Evolutionary conservation across 140 eudicot species (phyloP).

Genomic region (Erigeron philadelphicus): DNA sequence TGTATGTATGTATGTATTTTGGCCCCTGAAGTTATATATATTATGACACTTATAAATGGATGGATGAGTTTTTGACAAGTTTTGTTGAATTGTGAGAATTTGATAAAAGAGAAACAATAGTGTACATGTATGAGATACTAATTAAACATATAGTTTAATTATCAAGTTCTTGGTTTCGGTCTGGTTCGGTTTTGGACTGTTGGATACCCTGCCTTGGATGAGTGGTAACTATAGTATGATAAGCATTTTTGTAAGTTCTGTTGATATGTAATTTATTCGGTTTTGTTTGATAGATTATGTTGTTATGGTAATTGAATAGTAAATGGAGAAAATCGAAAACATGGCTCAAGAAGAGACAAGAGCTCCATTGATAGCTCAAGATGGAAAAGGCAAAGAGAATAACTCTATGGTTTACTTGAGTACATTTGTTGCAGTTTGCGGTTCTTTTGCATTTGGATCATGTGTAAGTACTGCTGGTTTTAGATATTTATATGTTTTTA

Average conservation of each 20-base stretch:
- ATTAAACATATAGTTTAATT: no score
- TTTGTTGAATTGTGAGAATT: no score
- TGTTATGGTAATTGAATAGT: conserved; percentile 33
- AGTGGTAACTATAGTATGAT: no score
- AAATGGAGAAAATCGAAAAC: conserved; percentile 32
- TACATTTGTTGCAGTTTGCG: conserved; percentile 91
- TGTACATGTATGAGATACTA: no score
- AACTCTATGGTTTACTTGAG: conserved; percentile 66
- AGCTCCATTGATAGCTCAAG: conserved; percentile 41
- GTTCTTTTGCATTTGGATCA: conserved; percentile 88
- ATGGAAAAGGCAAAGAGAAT: conserved; percentile 16
- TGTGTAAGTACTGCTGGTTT: conserved; percentile 50
- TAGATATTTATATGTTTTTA: neutral
- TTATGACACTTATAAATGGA: no score
- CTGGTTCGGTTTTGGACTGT: no score
- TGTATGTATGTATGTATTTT: no score
- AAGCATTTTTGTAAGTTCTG: neutral
- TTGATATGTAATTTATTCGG: neutral
- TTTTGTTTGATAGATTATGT: neutral
- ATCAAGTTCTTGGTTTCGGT: no score
- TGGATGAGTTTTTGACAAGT: no score
- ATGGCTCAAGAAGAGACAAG: conserved; percentile 34
- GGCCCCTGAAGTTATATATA: no score
- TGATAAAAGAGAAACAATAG: no score
- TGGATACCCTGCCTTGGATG: no score